Evolutionary conservation across 768 basidiomycete genomes (phyloP), one percentile per base, ranked within the genome.

Genomic region (Hypsizygus marmoreus): DNA sequence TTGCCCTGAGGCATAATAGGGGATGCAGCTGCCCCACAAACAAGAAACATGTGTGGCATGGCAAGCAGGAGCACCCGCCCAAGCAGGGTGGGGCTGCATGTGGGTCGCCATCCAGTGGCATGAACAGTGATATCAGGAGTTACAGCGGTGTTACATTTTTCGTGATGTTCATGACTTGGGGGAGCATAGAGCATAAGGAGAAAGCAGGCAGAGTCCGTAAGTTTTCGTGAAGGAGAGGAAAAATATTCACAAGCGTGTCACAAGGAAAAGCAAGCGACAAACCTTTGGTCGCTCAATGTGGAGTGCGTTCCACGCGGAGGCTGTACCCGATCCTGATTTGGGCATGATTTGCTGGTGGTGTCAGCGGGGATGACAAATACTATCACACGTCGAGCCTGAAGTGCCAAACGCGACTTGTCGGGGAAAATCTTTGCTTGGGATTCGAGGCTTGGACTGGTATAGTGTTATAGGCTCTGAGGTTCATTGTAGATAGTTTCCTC

Each of bases 21-120:
- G 24, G 47, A 50, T 48, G 57, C 39, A 38, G 51, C 48, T 36
- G 36, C 49, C 40, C 38, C 58, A 46, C 32, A 19, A 10, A 23
- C 26, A 25, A 37, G 36, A 3, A 43, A 31, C 17, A 54, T 28
- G 16, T 33, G 22, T 20, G 53, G 23, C 20, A 40, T n/a, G 26
- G 28, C 26, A 43, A 51, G 29, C 12, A 45, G 13, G 19, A 47
- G 30, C 33, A 45, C 39, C 16, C 49, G 28, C 22, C 31, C 43
- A 20, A 47, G 44, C 26, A 38, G 40, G 13, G 22, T 28, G 6
- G 49, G 35, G 19, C 23, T 16, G 16, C 36, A 22, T 10, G 26
- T 20, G 37, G 22, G 28, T 28, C 25, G 39, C 33, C 8, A 34
- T 40, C n/a, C n/a, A n/a, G 38, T 40, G 41, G 12, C 12, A 19